Evolutionary conservation across 2,329 filamentous ascomycete genomes (phyloP), one percentile per base, ranked within the genome.

Genomic region (Calycina herbarum): DNA sequence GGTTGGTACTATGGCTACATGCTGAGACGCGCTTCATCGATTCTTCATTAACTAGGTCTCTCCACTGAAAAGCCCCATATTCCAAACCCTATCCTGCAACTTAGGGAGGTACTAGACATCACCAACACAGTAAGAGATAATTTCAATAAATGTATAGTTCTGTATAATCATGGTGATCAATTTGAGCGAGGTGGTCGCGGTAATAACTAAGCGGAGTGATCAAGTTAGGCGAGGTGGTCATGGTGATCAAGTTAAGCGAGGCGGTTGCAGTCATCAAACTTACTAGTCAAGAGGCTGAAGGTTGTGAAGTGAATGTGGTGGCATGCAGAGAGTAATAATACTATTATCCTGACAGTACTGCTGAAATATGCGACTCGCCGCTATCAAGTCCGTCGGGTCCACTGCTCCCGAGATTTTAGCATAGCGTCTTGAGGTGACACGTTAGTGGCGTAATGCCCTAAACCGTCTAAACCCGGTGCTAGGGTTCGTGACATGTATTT

Each of bases 361-460:
- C 40, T 42, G 40, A 33, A 33, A 42, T 42, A 42, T 42, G 40
- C 40, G 40, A 42, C 40, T 13, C 40, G 15, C 40, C 5, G 40
- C 40, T 10, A 42, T 42, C 40, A 33, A 33, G 31, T 33, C 31
- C 40, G 40, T 33, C 31, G 31, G 31, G 31, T n/a, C 42, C 17
- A 48, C 42, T 48, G 17, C 42, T 48, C 42, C 42, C 42, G 42
- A 48, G 6, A 48, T 48, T 48, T 48, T 48, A 48, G 42, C 42
- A 48, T 48, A 48, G 42, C 42, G n/a, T 48, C 42, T n/a, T n/a
- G n/a, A n/a, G n/a, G n/a, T n/a, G n/a, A n/a, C n/a, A n/a, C n/a
- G n/a, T n/a, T n/a, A n/a, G n/a, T n/a, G n/a, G n/a, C n/a, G n/a
- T n/a, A n/a, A n/a, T n/a, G n/a, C n/a, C n/a, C n/a, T n/a, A n/a